Evolutionary conservation across 108 stramenopile species (phyloP).

Genomic region (Conticribra guillardii): DNA sequence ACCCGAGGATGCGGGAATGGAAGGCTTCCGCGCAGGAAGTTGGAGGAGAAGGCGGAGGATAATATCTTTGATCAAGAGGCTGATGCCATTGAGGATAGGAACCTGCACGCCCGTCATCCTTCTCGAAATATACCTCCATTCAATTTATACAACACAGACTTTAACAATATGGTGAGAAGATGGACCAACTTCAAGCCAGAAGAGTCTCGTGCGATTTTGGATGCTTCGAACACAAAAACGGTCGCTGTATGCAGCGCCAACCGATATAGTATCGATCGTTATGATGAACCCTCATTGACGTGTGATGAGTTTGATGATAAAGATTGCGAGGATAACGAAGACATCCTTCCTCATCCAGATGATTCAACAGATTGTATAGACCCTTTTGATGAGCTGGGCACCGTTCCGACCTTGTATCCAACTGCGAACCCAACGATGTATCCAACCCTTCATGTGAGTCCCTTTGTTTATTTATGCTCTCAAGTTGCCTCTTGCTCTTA

Average conservation of each 20-base stretch:
- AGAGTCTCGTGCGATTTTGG: not conserved
- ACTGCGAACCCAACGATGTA: not conserved
- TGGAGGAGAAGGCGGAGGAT: not conserved
- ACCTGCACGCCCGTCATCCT: no score
- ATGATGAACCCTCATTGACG: not conserved
- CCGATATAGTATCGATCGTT: not conserved
- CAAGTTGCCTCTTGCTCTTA: not conserved
- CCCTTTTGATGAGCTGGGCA: not conserved
- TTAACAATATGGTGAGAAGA: not conserved
- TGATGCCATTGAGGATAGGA: no score
- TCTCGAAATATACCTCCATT: slow-evolving; percentile 1
- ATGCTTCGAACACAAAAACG: not conserved
- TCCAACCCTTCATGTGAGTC: not conserved
- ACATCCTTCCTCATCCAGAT: not conserved
- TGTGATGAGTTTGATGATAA: not conserved
- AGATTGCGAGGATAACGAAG: not conserved
- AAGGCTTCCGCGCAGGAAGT: not conserved
- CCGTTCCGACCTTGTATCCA: not conserved
- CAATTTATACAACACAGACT: not conserved
- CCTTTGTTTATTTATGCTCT: not conserved
- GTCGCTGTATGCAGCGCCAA: slow-evolving; percentile 6
- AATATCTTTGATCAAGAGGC: not conserved
- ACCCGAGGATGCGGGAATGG: not conserved
- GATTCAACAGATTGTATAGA: not conserved
- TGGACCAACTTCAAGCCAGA: not conserved